phyloP scores from a whole-genome alignment of 352 stramenopile genomes.

The Globisporangium nunn region DNA sequence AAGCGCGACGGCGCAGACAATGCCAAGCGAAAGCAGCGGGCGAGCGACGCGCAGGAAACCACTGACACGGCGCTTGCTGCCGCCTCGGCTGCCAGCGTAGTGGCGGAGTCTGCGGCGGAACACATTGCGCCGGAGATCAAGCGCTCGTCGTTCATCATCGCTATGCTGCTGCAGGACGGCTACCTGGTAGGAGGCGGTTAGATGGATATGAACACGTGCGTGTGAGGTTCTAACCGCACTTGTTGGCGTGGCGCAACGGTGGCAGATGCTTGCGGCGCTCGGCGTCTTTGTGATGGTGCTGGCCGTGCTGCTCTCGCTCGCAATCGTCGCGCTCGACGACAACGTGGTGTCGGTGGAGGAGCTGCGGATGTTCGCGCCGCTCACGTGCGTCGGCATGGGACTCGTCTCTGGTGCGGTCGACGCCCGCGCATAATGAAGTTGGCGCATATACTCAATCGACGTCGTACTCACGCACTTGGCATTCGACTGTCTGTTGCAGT shows the following conservation, averaged over 20 bases:
- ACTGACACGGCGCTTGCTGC: slow-evolving; percentile 1
- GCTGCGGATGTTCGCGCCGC: slow-evolving; percentile 57
- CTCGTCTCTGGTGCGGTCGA: slow-evolving; percentile 31
- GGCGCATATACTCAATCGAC: too few species aligned
- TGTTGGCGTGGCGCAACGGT: background rate
- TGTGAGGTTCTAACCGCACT: background rate
- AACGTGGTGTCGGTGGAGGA: slow-evolving; percentile 39
- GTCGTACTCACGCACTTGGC: background rate
- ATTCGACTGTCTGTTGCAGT: slow-evolving; percentile 9
- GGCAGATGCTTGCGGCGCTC: slow-evolving; percentile 29
- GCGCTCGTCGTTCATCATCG: slow-evolving; percentile 23
- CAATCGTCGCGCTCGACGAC: slow-evolving; percentile 37
- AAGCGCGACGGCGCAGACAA: background rate
- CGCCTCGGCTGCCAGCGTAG: background rate
- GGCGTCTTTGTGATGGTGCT: slow-evolving; percentile 52
- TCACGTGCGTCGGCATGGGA: slow-evolving; percentile 52
- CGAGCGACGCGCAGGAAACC: background rate
- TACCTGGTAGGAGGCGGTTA: slow-evolving; percentile 21
- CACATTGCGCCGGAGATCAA: slow-evolving; percentile 9
- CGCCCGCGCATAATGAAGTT: background rate
- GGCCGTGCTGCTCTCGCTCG: slow-evolving; percentile 41
- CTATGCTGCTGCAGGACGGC: slow-evolving; percentile 42
- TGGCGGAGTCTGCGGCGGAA: background rate
- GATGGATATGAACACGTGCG: background rate
- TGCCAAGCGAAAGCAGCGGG: slow-evolving; percentile 13